Percentiles rank a stretch among this genome's conserved stretches.
phyloP scores from a whole-genome alignment of 2,329 filamentous ascomycete genomes.

The Penicillium sp. region DNA sequence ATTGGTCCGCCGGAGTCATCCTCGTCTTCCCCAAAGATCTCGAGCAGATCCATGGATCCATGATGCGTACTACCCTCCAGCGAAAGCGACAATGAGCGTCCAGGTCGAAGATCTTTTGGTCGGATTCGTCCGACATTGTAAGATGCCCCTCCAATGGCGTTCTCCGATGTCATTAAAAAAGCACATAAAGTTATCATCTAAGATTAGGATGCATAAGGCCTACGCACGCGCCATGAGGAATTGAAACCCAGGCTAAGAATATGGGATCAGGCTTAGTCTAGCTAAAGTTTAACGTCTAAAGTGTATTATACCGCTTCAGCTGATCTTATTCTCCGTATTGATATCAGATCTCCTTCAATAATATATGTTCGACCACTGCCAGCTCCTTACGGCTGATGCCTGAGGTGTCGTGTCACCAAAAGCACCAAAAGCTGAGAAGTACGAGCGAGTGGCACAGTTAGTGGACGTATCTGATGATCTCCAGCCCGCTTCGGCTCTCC shows the following conservation, averaged over 20 bases:
- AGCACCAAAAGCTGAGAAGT: background rate
- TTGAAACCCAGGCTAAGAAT: background rate
- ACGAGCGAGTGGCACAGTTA: background rate
- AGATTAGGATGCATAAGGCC: background rate
- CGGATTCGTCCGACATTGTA: background rate
- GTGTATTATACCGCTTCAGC: background rate
- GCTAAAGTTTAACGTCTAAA: background rate
- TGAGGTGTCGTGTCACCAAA: background rate
- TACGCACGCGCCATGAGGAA: background rate
- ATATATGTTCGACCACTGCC: too few species aligned
- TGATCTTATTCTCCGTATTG: background rate
- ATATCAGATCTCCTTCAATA: too few species aligned
- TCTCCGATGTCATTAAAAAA: background rate
- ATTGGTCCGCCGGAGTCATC: conserved; percentile 6
- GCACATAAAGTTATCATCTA: background rate
- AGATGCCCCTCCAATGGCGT: background rate
- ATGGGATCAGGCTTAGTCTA: background rate
- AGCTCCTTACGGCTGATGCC: background rate
- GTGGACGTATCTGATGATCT: background rate
- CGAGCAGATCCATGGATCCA: background rate
- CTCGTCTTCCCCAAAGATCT: background rate
- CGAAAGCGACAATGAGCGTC: background rate
- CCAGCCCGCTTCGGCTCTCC: background rate
- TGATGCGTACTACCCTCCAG: background rate
- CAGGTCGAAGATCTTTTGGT: background rate